Evolutionary conservation across 2,329 filamentous ascomycete genomes (phyloP).

Genomic region (Ophiostoma novo-ulmi): DNA sequence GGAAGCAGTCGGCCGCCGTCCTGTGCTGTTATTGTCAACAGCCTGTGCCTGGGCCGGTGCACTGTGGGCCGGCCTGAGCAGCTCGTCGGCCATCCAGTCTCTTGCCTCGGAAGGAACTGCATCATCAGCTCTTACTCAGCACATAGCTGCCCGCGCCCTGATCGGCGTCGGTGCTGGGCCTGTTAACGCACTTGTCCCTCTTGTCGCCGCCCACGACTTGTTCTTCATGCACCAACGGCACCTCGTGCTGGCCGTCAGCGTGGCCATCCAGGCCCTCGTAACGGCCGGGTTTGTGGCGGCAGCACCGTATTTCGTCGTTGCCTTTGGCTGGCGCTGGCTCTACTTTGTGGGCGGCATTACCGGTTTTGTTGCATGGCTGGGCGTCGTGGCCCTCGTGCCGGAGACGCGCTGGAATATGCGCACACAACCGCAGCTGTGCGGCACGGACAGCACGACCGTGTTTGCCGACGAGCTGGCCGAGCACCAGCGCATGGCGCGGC

Average conservation of each 20-base stretch:
- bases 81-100: neutral
- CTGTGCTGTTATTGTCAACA: constrained; percentile 35
- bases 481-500: constrained; percentile 23
- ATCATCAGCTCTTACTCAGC: constrained; percentile 21
- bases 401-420: constrained; percentile 35
- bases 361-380: constrained; percentile 35
- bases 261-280: constrained; percentile 32
- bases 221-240: constrained; percentile 39
- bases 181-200: constrained; percentile 36
- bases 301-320: constrained; percentile 33
- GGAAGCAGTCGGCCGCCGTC: constrained; percentile 36
- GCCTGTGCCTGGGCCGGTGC: constrained; percentile 36
- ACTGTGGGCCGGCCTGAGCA: constrained; percentile 34
- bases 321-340: constrained; percentile 36
- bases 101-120: constrained; percentile 26
- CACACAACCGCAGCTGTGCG: constrained; percentile 31
- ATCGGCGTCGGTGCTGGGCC: constrained; percentile 37
- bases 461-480: constrained; percentile 28
- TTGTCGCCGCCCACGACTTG: constrained; percentile 38
- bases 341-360: constrained; percentile 35
- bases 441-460: constrained; percentile 21
- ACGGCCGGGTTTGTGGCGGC: constrained; percentile 33
- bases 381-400: constrained; percentile 34
- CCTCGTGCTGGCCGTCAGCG: constrained; percentile 34
- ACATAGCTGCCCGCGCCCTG: constrained; percentile 35